Conservation (phyloP, 2,329 filamentous ascomycete genomes). For the Alternaria sp. region DNA sequence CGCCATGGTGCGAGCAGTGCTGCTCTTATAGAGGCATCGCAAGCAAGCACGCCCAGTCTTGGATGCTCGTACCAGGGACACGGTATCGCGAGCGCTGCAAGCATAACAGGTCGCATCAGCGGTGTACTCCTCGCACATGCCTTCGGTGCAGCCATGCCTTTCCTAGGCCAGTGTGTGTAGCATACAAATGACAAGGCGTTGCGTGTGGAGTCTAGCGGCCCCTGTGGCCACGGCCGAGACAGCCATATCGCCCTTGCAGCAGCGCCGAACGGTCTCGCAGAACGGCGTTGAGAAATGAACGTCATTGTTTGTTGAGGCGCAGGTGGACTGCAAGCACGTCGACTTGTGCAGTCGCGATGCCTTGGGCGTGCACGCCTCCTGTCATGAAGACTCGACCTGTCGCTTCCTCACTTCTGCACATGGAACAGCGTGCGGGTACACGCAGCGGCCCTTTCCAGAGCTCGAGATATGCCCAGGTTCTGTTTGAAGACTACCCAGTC, state of each 20-base stretch:
- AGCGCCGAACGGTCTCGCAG: constrained; percentile 38
- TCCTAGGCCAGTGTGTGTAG: constrained; percentile 43
- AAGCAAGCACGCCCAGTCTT: constrained; percentile 29
- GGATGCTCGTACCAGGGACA: constrained; percentile 40
- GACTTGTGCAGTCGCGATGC: background rate
- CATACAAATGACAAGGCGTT: constrained; percentile 37
- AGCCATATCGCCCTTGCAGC: constrained; percentile 47
- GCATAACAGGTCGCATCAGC: constrained; percentile 41
- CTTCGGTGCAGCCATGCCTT: constrained; percentile 39
- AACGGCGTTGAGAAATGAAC: background rate
- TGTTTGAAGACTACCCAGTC: constrained; percentile 45
- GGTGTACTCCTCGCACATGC: constrained; percentile 42
- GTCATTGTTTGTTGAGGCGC: constrained; percentile 7
- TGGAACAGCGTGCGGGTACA: constrained; percentile 17
- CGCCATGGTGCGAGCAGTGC: constrained; percentile 34
- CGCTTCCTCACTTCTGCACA: constrained; percentile 37
- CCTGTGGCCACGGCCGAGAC: constrained; percentile 32
- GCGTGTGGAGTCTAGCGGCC: constrained; percentile 34
- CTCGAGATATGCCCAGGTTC: constrained; percentile 30
- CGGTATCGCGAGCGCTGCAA: constrained; percentile 32
- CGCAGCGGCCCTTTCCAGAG: constrained; percentile 23
- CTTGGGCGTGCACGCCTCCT: constrained; percentile 1
- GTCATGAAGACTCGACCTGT: constrained; percentile 35
- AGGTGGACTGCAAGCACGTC: background rate
- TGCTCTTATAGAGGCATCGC: constrained; percentile 43